Evolutionary conservation across 2,329 filamentous ascomycete genomes (phyloP), one percentile per base, ranked within the genome.

Genomic region (Aspergillus sp.): DNA sequence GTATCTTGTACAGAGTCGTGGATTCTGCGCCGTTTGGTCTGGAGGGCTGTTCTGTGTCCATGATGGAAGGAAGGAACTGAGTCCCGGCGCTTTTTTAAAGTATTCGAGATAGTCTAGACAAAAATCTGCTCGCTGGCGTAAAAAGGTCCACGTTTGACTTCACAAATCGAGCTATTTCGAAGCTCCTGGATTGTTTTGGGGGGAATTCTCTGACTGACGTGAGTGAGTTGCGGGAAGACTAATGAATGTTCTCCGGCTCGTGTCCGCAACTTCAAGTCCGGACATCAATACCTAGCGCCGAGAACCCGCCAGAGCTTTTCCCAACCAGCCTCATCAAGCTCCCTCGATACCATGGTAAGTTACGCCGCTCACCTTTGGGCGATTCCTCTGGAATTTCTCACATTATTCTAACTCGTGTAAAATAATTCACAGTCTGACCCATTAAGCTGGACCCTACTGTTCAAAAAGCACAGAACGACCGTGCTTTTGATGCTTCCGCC

Each of bases 401-500:
- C 24, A 8, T n/a, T 53, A 36, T 38, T 36, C 48, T 55, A 38
- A 32, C 30, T 43, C 48, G 11, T 22, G 13, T 24, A 8, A 55
- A 34, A 69, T 61, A 34, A 69, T 61, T 57, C 61, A 20, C 67
- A 68, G 22, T 48, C 65, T 26, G 66, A 71, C 48, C 80, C 85
- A 44, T 75, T 80, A n/a, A 78, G 82, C 63, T 80, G 84, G 65
- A 90, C 88, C 9, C 76, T 93, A 55, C 83, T 87, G 58, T 86
- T 93, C 76, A 91, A 91, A 73, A 83, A 89, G 70, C 86, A 88
- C 68, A 84, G 85, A 57, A 83, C 86, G 65, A 92, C 88, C 4
- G 80, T 91, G 62, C 84, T 89, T 66, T 79, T 92, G 57, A 86
- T 89, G 60, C 80, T 88, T 45, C 81, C 85, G 39, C 76, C 85